phyloP scores from a whole-genome alignment of 2,329 filamentous ascomycete genomes.

The Penicillium sp. region DNA sequence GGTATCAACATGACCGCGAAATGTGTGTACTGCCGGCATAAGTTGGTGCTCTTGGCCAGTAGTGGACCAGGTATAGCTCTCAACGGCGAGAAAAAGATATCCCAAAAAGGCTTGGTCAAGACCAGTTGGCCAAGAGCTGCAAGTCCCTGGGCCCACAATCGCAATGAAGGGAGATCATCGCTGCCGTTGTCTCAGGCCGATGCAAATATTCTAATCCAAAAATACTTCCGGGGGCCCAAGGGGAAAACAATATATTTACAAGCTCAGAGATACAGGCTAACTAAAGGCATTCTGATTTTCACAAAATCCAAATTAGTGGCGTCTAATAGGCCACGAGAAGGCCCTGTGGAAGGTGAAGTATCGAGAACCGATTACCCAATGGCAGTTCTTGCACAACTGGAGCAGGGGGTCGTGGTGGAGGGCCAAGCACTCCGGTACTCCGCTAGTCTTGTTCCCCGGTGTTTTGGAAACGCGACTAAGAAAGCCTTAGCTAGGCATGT shows the following conservation, averaged over 20 bases:
- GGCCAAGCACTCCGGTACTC: not conserved
- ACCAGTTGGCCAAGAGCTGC: slow-evolving; percentile 11
- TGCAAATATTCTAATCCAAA: not conserved
- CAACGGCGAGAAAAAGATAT: slow-evolving; percentile 15
- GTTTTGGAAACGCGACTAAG: not conserved
- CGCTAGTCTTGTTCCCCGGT: not conserved
- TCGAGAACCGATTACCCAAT: not conserved
- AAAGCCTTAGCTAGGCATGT: not conserved
- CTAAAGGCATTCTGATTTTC: not conserved
- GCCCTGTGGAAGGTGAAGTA: not conserved
- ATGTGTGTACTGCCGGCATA: slow-evolving; percentile 20
- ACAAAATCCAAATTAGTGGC: not conserved
- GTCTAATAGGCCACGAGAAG: not conserved
- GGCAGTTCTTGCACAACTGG: not conserved
- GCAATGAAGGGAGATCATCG: slow-evolving; percentile 4
- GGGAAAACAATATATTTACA: not conserved
- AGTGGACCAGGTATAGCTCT: slow-evolving; percentile 19
- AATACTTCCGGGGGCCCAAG: not conserved
- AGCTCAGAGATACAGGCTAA: not conserved
- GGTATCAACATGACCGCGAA: slow-evolving; percentile 17
- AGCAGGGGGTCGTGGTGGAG: slow-evolving; percentile 1
- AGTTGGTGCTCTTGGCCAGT: slow-evolving; percentile 20
- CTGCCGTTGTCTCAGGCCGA: slow-evolving; percentile 2
- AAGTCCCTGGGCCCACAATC: slow-evolving; percentile 13
- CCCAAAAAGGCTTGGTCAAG: slow-evolving; percentile 14